Conservation (phyloP, 495 filamentous ascomycete species). For the Cudoniella acicularis region DNA sequence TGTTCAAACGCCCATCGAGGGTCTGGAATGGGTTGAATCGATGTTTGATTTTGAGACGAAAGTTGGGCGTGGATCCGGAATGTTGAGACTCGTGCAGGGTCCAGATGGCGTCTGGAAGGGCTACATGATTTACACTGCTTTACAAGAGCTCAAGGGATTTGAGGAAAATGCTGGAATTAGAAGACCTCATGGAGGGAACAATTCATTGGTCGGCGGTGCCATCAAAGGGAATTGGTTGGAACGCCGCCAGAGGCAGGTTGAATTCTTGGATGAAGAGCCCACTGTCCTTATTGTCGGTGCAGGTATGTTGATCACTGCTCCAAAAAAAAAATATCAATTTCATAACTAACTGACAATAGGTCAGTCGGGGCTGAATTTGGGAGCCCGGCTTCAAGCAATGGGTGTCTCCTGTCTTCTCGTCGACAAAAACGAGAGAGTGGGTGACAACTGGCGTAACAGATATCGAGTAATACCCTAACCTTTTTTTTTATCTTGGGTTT, state of each 20-base stretch:
- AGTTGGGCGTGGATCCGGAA: constrained; percentile 44
- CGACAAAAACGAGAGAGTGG: constrained; percentile 56
- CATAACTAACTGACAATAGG: constrained; percentile 22
- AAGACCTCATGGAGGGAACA: constrained; percentile 41
- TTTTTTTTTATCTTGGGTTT: not conserved
- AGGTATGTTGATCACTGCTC: not conserved
- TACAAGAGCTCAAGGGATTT: constrained; percentile 44
- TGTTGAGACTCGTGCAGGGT: constrained; percentile 45
- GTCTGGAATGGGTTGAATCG: constrained; percentile 6
- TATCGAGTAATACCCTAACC: constrained; percentile 27
- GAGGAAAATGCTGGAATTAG: constrained; percentile 43
- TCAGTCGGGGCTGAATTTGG: constrained; percentile 46
- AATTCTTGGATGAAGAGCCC: constrained; percentile 51
- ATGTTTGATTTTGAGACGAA: constrained; percentile 29
- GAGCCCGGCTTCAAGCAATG: constrained; percentile 60
- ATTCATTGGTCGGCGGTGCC: constrained; percentile 26
- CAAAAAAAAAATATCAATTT: not conserved
- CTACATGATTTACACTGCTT: constrained; percentile 48
- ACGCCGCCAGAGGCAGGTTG: constrained; percentile 40
- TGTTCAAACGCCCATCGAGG: not conserved
- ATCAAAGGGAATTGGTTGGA: constrained; percentile 52
- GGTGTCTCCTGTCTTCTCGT: constrained; percentile 50
- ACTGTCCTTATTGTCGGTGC: constrained; percentile 54
- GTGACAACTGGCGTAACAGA: constrained; percentile 63
- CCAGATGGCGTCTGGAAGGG: constrained; percentile 46